phyloP scores from a whole-genome alignment of 2,329 filamentous ascomycete genomes.

The Diaporthe caulivora region DNA sequence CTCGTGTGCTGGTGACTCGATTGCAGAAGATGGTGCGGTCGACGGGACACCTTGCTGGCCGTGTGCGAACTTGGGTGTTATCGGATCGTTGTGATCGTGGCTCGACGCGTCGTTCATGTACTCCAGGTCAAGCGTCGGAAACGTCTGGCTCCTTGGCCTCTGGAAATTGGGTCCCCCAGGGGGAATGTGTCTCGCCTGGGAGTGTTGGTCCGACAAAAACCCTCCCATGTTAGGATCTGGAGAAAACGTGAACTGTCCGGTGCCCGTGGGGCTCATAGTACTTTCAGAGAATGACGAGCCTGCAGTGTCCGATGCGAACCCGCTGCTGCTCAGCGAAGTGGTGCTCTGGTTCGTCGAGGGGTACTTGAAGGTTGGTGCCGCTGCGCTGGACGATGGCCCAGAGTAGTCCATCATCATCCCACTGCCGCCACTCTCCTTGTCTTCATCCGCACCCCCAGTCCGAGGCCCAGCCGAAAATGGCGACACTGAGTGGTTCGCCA shows the following conservation, averaged over 20 bases:
- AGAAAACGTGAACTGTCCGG: conserved; percentile 80
- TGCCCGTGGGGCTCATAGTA: conserved; percentile 79
- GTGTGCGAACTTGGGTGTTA: conserved; percentile 60
- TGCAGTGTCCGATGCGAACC: conserved; percentile 70
- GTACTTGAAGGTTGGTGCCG: conserved; percentile 65
- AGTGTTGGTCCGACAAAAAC: conserved; percentile 64
- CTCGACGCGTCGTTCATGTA: conserved; percentile 58
- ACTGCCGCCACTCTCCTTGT: conserved; percentile 63
- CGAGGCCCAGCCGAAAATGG: conserved; percentile 68
- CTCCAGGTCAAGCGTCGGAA: conserved; percentile 78
- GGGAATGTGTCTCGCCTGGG: conserved; percentile 47
- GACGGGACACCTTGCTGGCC: conserved; percentile 52
- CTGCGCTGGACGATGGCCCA: conserved; percentile 50
- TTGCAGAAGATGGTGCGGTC: conserved; percentile 63
- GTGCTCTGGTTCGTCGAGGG: conserved; percentile 73
- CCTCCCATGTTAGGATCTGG: conserved; percentile 78
- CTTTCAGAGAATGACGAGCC: conserved; percentile 77
- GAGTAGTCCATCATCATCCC: conserved; percentile 63
- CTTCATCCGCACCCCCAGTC: conserved; percentile 74
- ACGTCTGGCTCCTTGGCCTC: conserved; percentile 88
- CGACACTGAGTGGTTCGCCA: conserved; percentile 74
- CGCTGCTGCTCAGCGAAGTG: conserved; percentile 75
- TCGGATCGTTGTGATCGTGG: conserved; percentile 54
- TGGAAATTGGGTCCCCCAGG: conserved; percentile 66
- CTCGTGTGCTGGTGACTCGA: conserved; percentile 66